A percentile compares a stretch with the other conserved stretches of the same genome.
phyloP scores from a whole-genome alignment of 2,329 filamentous ascomycete species.

The Diaporthe citri region DNA sequence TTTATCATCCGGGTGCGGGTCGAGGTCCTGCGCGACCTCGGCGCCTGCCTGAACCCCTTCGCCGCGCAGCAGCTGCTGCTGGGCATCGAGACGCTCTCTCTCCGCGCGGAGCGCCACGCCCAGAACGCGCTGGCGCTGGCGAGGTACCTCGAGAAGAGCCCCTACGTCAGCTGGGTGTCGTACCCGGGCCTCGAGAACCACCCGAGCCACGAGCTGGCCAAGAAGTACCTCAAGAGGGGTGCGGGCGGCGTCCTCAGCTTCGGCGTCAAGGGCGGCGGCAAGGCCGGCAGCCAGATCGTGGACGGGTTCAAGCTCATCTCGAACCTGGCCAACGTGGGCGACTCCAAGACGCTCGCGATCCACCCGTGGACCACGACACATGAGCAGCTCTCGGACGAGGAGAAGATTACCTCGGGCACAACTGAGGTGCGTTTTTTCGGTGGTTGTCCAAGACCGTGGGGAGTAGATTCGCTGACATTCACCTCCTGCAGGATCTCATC shows the following conservation, averaged over 20 bases:
- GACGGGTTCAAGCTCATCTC: constrained; percentile 96
- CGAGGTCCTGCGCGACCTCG: constrained; percentile 90
- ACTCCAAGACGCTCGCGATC: constrained; percentile 94
- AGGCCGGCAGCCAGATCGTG: constrained; percentile 88
- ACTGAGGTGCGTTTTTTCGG: constrained; percentile 69
- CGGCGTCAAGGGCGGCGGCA: constrained; percentile 88
- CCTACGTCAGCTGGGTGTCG: constrained; percentile 91
- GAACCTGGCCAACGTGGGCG: constrained; percentile 95
- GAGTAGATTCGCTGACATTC: not conserved
- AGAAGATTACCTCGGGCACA: constrained; percentile 84
- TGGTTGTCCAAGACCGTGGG: not conserved
- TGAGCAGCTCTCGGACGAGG: constrained; percentile 87
- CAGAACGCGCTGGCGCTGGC: constrained; percentile 86
- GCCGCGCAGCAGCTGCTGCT: constrained; percentile 92
- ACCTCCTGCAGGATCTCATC: constrained; percentile 76
- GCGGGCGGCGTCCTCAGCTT: constrained; percentile 94
- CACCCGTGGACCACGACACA: constrained; percentile 97
- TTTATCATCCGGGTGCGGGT: constrained; percentile 90
- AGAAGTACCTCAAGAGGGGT: constrained; percentile 87
- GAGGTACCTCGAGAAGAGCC: constrained; percentile 84
- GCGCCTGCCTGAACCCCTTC: constrained; percentile 87
- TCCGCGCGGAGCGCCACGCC: constrained; percentile 89
- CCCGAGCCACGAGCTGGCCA: constrained; percentile 81
- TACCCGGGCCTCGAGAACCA: constrained; percentile 92
- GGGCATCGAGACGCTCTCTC: constrained; percentile 88